Base-by-base conservation (phyloP, 2,329 filamentous ascomycete species). In the Fusarium setosum region DNA sequence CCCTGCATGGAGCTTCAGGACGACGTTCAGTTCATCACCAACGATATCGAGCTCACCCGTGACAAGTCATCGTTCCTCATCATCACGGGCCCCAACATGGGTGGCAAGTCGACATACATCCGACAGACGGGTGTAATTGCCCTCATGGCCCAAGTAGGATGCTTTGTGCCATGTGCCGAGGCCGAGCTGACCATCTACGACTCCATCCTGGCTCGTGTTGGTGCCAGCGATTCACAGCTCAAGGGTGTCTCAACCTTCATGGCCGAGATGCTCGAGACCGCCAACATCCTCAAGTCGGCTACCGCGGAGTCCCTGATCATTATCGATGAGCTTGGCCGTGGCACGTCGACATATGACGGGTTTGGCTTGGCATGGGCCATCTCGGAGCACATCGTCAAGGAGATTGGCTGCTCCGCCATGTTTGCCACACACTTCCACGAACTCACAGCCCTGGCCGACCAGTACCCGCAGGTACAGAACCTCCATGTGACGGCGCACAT, bases 301-400 rank as follows among this genome's bases (percentile, higher is more conserved):
- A 99, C 96, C 0, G 89, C 91, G 29, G 96, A 99, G 76, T 97
- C 93, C 5, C 86, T 99, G 52, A 98, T 99, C 80, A 98, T 99
- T 78, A 97, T 99, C 70, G 96, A 99, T 77, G 96, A 99, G 77
- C 88, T 99, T 3, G 96, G 96, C 48, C 93, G 96, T 61, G 96
- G 96, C 57, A 99, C 96, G 1, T 97, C 94, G 63, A 99, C 96
- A 0, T 99, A 99, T 76, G 96, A 99, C 76, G 96, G 96, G 9
- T 99, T 99, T 72, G 96, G 96, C 34, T 88, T 99, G n/a, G 96
- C 96, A 0, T 99, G 96, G 96, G 96, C 96, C 49, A 99, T 99
- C 63, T 97, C 93, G 0, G 96, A 99, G 79, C 94, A 99, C 79
- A 98, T 99, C 65, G 87, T 99, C 74, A 93, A 91, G 60, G 94